These are phyloP conservation scores for Claviceps arundinis DNA, from an alignment of 2,329 filamentous ascomycete genomes.

Conservation along the genomic window DNA sequence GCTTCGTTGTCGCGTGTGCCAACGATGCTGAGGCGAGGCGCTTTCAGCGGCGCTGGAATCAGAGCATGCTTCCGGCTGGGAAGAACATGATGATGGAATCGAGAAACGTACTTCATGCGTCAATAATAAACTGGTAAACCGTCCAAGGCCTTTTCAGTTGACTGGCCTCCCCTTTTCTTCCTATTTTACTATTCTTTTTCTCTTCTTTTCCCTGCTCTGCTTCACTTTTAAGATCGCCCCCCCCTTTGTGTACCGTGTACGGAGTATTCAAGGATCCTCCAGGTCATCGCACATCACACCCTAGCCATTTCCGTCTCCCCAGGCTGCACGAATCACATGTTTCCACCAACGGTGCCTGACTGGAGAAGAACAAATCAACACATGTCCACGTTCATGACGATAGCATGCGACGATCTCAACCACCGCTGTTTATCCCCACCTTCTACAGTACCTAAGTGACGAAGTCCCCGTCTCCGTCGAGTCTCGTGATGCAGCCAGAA, in stretches of 20 bases:
- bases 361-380: background rate
- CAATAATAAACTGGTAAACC: constrained; percentile 20
- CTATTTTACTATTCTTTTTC: background rate
- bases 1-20: constrained; percentile 22
- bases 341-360: background rate
- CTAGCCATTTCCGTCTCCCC: background rate
- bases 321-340: background rate
- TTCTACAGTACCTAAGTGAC: constrained; percentile 1
- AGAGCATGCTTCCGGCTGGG: constrained; percentile 15
- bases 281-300: background rate
- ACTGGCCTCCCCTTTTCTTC: background rate
- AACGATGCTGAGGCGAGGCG: constrained; percentile 21
- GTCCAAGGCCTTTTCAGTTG: constrained; percentile 5
- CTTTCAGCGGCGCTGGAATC: constrained; percentile 30
- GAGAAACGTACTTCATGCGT: constrained; percentile 16
- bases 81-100: constrained; percentile 1
- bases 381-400: background rate
- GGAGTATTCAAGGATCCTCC: background rate
- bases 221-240: background rate
- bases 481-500: constrained; percentile 8
- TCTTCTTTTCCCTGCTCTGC: background rate
- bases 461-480: background rate
- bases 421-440: background rate
- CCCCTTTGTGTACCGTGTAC: background rate
- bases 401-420: background rate